Base-by-base conservation (phyloP, 2,329 filamentous ascomycete genomes). In the Colletotrichum godetiae region DNA sequence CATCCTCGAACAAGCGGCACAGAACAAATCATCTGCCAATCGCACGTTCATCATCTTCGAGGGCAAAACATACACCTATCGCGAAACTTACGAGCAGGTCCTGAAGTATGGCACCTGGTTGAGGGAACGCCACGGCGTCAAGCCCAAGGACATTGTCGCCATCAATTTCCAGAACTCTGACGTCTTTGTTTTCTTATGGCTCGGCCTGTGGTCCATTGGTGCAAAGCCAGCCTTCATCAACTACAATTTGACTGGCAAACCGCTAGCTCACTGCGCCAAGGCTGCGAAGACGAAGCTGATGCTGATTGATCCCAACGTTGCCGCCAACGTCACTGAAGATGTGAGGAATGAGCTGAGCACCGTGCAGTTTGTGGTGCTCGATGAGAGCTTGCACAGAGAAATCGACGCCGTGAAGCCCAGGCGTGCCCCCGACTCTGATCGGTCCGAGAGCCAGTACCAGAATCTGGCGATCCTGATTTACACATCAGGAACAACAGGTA, bases 211-310 rank as follows among this genome's bases (percentile, higher is more conserved):
- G 94, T 91, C 92, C 35, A 91, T 97, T 72, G 95, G 95, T 12
- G 95, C 93, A 0, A 91, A 91, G 68, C 94, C 95, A 0, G 95
- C 95, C 0, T 94, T 97, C 77, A 93, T 97, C 83, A 98, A 98
- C 82, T 96, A 95, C 83, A 97, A 97, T 79, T 84, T 97, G 61
- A 88, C 89, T 0, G 92, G 91, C 13, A 90, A 92, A 33, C 88
- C 94, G 0, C 85, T 98, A 74, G 81, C 89, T 3, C 95, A 98
- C 82, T 96, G 93, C 76, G 86, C 97, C 57, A 89, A 88, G 75
- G 90, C 91, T 1, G 92, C 93, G 2, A 91, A 88, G 0, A 86
- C 93, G 0, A 88, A 88, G 11, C 79, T 97, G 2, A 84, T 95
- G 68, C 80, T 98, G 24, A 87, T 96, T 11, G 95, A 97, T 76